Evolutionary conservation across 2,329 filamentous ascomycete species (phyloP).

Genomic region (Pleomassaria siparia): DNA sequence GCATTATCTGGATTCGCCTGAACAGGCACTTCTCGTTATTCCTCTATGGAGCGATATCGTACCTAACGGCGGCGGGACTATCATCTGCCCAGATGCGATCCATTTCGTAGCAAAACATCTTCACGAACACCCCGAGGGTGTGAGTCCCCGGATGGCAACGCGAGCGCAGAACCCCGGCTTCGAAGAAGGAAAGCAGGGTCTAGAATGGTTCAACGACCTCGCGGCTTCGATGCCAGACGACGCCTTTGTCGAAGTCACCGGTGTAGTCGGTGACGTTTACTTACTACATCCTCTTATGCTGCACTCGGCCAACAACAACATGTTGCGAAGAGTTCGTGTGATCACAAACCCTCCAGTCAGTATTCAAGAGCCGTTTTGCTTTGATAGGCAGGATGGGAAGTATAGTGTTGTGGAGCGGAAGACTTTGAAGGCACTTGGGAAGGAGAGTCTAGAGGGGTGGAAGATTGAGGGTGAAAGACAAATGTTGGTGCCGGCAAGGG

Average conservation of each 20-base stretch:
- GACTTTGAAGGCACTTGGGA: constrained; percentile 55
- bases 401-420: constrained; percentile 61
- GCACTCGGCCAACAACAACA: constrained; percentile 57
- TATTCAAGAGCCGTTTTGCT: constrained; percentile 55
- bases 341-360: constrained; percentile 60
- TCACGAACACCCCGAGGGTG: constrained; percentile 64
- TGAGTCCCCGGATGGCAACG: constrained; percentile 61
- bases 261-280: constrained; percentile 59
- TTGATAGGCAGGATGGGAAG: constrained; percentile 51
- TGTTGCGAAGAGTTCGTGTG: constrained; percentile 50
- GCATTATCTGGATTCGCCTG: constrained; percentile 70
- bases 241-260: constrained; percentile 58
- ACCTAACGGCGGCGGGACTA: constrained; percentile 63
- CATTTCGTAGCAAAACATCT: constrained; percentile 58
- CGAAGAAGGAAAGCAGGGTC: constrained; percentile 42
- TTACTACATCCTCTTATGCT: constrained; percentile 63
- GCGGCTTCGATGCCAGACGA: constrained; percentile 36
- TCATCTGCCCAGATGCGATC: constrained; percentile 64
- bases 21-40: constrained; percentile 69
- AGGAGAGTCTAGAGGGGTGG: constrained; percentile 55
- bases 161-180: constrained; percentile 53
- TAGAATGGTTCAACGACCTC: constrained; percentile 51
- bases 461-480: constrained; percentile 54
- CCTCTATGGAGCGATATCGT: constrained; percentile 67
- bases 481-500: constrained; percentile 52